A percentile compares a stretch with the other conserved stretches of the same genome.
Evolutionary conservation across 1,284 basidiomycete species (phyloP).

Genomic region (Apiotrichum sp.): DNA sequence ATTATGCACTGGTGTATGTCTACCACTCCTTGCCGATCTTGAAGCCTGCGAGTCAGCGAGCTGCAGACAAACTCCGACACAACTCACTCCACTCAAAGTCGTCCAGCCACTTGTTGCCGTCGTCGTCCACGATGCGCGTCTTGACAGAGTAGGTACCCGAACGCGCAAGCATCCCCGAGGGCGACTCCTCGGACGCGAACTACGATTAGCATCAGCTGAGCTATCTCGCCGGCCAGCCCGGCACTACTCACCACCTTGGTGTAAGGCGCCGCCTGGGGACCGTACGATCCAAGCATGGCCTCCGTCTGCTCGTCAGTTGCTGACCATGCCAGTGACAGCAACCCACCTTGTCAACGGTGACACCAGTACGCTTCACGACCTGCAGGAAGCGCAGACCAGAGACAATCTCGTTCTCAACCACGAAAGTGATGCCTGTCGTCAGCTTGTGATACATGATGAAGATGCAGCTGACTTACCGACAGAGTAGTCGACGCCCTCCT

Average conservation of each 20-base stretch:
- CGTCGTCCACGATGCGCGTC: conserved; percentile 53
- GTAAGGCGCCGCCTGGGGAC: conserved; percentile 45
- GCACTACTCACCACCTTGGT: conserved; percentile 45
- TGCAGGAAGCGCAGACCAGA: conserved; percentile 53
- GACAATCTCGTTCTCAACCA: conserved; percentile 50
- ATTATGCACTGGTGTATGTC: background rate
- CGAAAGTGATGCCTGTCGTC: conserved; percentile 1
- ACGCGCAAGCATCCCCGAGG: conserved; percentile 54
- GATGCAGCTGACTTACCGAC: conserved; percentile 45
- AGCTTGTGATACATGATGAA: background rate
- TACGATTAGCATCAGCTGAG: conserved; percentile 6
- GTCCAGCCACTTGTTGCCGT: conserved; percentile 46
- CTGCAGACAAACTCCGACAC: background rate
- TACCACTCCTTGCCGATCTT: conserved; percentile 47
- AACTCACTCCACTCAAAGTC: conserved; percentile 47
- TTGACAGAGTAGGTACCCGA: conserved; percentile 51
- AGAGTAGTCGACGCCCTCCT: conserved; percentile 55
- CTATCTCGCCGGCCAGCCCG: background rate
- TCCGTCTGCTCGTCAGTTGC: conserved; percentile 26
- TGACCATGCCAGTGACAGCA: too few relatives aligned
- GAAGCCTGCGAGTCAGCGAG: conserved; percentile 29
- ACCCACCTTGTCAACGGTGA: conserved; percentile 23
- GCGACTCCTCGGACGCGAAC: conserved; percentile 49
- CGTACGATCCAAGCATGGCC: conserved; percentile 54
- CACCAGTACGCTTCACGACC: conserved; percentile 49